These are phyloP conservation scores for Phytophthora palmivora DNA, from an alignment of 352 stramenopile genomes.

Conservation along the genomic window DNA sequence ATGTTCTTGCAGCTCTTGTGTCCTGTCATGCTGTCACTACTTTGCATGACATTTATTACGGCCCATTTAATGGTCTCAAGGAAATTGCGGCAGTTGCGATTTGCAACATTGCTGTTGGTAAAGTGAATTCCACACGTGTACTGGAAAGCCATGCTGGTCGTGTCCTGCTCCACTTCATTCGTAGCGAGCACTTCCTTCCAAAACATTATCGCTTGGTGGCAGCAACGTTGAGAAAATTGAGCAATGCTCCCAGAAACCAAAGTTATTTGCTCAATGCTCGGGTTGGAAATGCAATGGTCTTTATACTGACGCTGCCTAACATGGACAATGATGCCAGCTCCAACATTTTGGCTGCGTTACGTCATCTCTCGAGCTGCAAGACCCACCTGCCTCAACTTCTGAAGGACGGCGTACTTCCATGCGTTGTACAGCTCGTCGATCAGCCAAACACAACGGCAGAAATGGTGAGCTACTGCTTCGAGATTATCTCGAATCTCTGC, in stretches of 20 bases:
- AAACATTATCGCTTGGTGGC: constrained; percentile 55
- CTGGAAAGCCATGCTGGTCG: constrained; percentile 57
- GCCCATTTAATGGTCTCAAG: constrained; percentile 50
- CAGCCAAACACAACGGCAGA: constrained; percentile 25
- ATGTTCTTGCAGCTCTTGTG: constrained; percentile 59
- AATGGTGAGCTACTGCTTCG: constrained; percentile 66
- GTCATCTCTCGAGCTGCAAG: constrained; percentile 58
- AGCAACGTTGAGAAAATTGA: constrained; percentile 63
- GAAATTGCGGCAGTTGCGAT: constrained; percentile 63
- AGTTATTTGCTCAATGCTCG: constrained; percentile 47
- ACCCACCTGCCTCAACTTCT: constrained; percentile 51
- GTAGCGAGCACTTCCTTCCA: constrained; percentile 43
- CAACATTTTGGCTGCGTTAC: constrained; percentile 62
- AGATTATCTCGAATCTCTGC: constrained; percentile 79
- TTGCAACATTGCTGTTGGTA: constrained; percentile 69
- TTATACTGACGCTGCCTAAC: constrained; percentile 44
- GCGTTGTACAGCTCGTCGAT: constrained; percentile 61
- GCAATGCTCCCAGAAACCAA: constrained; percentile 75
- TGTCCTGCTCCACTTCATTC: constrained; percentile 68
- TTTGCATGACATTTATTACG: constrained; percentile 62
- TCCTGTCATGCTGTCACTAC: constrained; percentile 49
- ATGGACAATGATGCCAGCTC: constrained; percentile 38
- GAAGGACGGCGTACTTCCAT: constrained; percentile 57
- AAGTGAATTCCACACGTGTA: constrained; percentile 71
- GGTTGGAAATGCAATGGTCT: constrained; percentile 54